Evolutionary conservation across 2,329 filamentous ascomycete genomes (phyloP).

Genomic region (Aspergillus oerlinghausenensis): DNA sequence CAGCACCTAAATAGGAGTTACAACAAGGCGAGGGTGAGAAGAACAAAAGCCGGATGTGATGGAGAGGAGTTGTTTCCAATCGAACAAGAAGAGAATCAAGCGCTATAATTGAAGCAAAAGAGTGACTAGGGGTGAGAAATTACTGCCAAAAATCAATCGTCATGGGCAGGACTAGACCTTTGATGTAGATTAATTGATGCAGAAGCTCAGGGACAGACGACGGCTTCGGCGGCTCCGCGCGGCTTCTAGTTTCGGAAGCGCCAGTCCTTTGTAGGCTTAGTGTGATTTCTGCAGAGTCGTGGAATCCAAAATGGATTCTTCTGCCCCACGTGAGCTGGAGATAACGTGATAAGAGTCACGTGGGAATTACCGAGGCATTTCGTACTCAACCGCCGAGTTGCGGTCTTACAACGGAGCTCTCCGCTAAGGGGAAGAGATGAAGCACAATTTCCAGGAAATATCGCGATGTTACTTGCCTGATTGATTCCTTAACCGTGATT

Average conservation of each 20-base stretch:
- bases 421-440: slow-evolving; percentile 5
- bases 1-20: slow-evolving; percentile 12
- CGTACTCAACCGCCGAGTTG: not conserved
- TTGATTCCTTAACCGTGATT: not conserved
- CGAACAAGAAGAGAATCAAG: slow-evolving; percentile 6
- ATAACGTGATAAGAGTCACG: slow-evolving; percentile 10
- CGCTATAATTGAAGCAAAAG: slow-evolving; percentile 18
- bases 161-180: not conserved
- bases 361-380: slow-evolving; percentile 20
- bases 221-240: slow-evolving; percentile 12
- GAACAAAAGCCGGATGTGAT: slow-evolving; percentile 2
- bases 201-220: slow-evolving; percentile 18
- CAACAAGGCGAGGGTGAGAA: slow-evolving; percentile 5
- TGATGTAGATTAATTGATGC: not conserved
- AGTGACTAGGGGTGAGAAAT: slow-evolving; percentile 34
- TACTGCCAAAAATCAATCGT: slow-evolving; percentile 5
- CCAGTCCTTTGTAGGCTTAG: slow-evolving; percentile 11
- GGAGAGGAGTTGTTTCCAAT: slow-evolving; percentile 9
- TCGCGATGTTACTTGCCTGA: not conserved
- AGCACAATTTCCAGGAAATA: not conserved
- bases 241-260: slow-evolving; percentile 9
- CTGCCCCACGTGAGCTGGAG: not conserved
- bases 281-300: not conserved
- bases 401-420: not conserved
- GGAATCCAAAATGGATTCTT: slow-evolving; percentile 7